phyloP scores from a whole-genome alignment of 768 basidiomycete genomes.

The Boletus pseudopeckii region DNA sequence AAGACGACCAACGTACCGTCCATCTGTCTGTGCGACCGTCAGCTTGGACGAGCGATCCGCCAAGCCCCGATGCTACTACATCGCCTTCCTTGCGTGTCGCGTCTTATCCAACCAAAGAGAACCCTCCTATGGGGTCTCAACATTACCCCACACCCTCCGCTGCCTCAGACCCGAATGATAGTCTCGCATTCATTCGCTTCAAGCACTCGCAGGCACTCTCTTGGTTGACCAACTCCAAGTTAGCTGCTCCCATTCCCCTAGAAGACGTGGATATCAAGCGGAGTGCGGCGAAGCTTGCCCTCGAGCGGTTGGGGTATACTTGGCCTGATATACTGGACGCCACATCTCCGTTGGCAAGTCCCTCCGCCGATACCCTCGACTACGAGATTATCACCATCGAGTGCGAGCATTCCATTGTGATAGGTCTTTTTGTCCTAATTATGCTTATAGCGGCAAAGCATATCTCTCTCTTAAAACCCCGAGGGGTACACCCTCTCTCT shows the following conservation, averaged over 20 bases:
- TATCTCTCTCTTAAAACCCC: conserved; percentile 53
- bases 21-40: conserved; percentile 81
- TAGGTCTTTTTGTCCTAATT: conserved; percentile 3
- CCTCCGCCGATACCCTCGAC: conserved; percentile 26
- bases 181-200: conserved; percentile 19
- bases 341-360: conserved; percentile 24
- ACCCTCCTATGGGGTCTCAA: background rate
- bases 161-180: background rate
- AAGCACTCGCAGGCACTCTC: conserved; percentile 27
- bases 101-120: background rate
- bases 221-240: conserved; percentile 21
- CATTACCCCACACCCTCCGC: background rate
- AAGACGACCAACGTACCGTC: conserved; percentile 56
- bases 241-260: conserved; percentile 11
- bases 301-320: conserved; percentile 35
- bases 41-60: conserved; percentile 63
- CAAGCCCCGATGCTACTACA: conserved; percentile 26
- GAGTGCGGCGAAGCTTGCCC: conserved; percentile 21
- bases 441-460: conserved; percentile 28
- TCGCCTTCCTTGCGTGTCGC: background rate
- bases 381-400: conserved; percentile 29
- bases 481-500: conserved; percentile 47
- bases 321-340: conserved; percentile 46
- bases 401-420: conserved; percentile 10
- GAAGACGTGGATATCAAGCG: conserved; percentile 16